Conservation (phyloP, 176 grass and related monocot species). For the Rhynchospora tenuis region DNA sequence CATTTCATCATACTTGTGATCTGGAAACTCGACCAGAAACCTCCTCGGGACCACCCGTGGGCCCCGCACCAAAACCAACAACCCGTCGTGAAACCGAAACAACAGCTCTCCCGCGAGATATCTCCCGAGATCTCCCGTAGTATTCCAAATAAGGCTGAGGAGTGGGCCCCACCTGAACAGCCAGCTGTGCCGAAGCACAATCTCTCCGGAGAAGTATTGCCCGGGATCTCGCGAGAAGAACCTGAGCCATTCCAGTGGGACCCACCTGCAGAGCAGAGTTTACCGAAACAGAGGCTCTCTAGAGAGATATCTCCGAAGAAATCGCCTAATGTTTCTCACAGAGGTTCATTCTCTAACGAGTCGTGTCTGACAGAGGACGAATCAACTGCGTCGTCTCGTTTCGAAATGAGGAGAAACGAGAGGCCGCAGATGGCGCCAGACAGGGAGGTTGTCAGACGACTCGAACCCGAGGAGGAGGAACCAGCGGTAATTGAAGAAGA, state of each 20-base stretch:
- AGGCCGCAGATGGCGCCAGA: conserved; percentile 2
- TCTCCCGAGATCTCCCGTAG: not conserved
- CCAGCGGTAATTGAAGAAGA: not conserved
- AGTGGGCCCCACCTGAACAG: not conserved
- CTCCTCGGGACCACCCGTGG: conserved; percentile 12
- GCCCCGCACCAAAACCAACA: conserved; percentile 20
- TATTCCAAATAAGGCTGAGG: not conserved
- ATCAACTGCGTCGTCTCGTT: not conserved
- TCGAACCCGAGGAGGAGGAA: not conserved
- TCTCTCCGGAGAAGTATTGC: not conserved
- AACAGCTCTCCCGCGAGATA: not conserved
- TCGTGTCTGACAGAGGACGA: conserved; percentile 58
- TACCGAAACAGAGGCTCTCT: not conserved
- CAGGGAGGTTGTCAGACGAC: not conserved
- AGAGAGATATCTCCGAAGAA: conserved; percentile 1
- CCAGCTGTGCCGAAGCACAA: not conserved
- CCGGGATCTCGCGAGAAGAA: conserved; percentile 17
- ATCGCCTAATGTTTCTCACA: not conserved
- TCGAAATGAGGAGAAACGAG: conserved; percentile 2
- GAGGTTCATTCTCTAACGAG: conserved; percentile 27
- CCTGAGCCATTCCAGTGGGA: not conserved
- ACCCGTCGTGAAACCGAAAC: not conserved
- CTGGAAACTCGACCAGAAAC: conserved; percentile 85
- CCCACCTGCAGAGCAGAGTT: not conserved
- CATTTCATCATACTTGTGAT: conserved; percentile 96